Evolutionary conservation across 2,329 filamentous ascomycete species (phyloP), one percentile per base, ranked within the genome.

Genomic region (Penicillium frequentans): DNA sequence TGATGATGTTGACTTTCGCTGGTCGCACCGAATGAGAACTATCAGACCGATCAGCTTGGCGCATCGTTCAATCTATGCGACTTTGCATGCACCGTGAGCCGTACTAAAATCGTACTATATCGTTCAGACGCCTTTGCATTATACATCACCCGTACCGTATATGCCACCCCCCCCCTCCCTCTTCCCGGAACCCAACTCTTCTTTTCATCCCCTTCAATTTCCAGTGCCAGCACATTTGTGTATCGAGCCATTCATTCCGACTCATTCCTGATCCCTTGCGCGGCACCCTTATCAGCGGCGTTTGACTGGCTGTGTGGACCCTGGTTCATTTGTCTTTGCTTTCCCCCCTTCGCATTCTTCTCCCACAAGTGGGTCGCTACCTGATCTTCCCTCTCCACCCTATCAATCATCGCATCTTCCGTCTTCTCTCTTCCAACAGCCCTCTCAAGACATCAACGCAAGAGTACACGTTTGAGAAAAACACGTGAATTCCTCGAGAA

Each of bases 221-320:
- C 9, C n/a, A n/a, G n/a, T 39, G n/a, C 35, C n/a, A 39, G 5
- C 35, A 10, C 16, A 39, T 39, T 39, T 8, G 35, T 19, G 35
- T 39, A 39, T 33, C 13, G 13, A 19, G n/a, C 31, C 29, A 19
- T 54, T 39, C 45, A 47, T 54, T 43, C 48, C 45, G 19, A 49
- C 27, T 51, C 55, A 47, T 60, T 53, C 50, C 45, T 51, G 27
- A 50, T 54, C 61, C 64, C 58, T 61, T 62, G 50, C 57, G 26
- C 47, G 47, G 29, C 24, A 23, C 39, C 16, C 55, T 55, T 58
- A 59, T 61, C 56, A 51, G 31, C 43, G 33, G 53, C 49, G 59
- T 60, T 56, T 60, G 59, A 48, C 27, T 47, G 45, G 49, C 33
- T 33, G 49, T 9, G 33, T 54, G 53, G 13, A 33, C 46, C 42